These are phyloP conservation scores for Vickermania spadyakhi DNA, from an alignment of 208 protist genomes.

Conservation along the genomic window DNA sequence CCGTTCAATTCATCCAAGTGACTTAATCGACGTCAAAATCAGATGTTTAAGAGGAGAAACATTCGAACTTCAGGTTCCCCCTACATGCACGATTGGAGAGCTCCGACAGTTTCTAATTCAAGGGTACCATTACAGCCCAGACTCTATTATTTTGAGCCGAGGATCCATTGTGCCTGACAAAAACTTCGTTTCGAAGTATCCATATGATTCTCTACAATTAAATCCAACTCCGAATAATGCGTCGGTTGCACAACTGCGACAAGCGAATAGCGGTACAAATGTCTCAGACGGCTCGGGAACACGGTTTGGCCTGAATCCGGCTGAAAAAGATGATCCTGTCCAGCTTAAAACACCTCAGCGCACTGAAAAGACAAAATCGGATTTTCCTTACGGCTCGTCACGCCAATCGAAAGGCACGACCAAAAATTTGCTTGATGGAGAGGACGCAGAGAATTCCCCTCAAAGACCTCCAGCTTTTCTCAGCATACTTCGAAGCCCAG, in stretches of 20 bases:
- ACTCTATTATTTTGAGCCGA: slow-evolving; percentile 36
- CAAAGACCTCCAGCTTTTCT: too few relatives aligned
- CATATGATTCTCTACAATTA: slow-evolving; percentile 59
- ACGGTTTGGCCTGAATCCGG: too few relatives aligned
- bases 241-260: neutral
- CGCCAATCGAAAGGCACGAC: too few relatives aligned
- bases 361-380: too few relatives aligned
- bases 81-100: slow-evolving; percentile 40
- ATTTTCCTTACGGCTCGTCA: too few relatives aligned
- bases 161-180: slow-evolving; percentile 12
- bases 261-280: neutral
- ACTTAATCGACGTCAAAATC: slow-evolving; percentile 41
- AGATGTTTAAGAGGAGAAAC: slow-evolving; percentile 54
- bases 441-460: too few relatives aligned
- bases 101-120: slow-evolving; percentile 53
- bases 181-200: slow-evolving; percentile 36
- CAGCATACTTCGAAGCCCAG: too few relatives aligned
- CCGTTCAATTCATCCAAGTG: too few relatives aligned
- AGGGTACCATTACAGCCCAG: slow-evolving; percentile 49
- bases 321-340: too few relatives aligned
- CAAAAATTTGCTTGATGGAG: too few relatives aligned
- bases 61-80: slow-evolving; percentile 50
- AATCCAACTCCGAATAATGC: slow-evolving; percentile 14
- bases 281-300: too few relatives aligned
- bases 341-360: too few relatives aligned